A percentile compares a stretch with the other conserved stretches of the same genome.
phyloP scores from a whole-genome alignment of 2,329 filamentous ascomycete genomes.

The Ophiostoma triangulosporum region DNA sequence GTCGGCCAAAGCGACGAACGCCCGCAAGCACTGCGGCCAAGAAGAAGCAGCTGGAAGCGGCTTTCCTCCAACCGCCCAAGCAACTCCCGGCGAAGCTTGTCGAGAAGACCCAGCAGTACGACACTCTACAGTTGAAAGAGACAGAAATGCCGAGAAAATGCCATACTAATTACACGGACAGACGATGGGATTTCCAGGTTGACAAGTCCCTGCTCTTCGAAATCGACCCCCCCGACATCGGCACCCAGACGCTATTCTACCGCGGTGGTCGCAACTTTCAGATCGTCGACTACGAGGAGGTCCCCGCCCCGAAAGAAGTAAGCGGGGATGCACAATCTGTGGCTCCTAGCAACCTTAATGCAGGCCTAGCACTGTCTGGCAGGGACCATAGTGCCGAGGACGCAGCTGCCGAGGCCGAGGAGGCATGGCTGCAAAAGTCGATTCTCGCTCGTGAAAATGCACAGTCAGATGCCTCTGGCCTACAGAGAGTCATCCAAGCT shows the following conservation, averaged over 20 bases:
- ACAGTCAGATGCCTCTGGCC: slow-evolving; percentile 9
- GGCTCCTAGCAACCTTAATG: slow-evolving; percentile 30
- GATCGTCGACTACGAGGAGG: slow-evolving; percentile 87
- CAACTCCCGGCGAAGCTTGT: slow-evolving; percentile 78
- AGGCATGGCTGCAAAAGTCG: slow-evolving; percentile 30
- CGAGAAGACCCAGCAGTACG: slow-evolving; percentile 68
- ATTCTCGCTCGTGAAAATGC: slow-evolving; percentile 16
- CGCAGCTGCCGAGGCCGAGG: slow-evolving; percentile 68
- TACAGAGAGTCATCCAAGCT: slow-evolving; percentile 68
- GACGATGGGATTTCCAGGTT: slow-evolving; percentile 64
- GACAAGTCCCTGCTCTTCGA: slow-evolving; percentile 77
- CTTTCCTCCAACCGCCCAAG: slow-evolving; percentile 66
- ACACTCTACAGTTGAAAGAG: background rate
- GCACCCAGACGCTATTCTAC: slow-evolving; percentile 87
- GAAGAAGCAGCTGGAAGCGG: slow-evolving; percentile 57
- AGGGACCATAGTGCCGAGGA: slow-evolving; percentile 35
- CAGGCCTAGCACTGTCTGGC: slow-evolving; percentile 20
- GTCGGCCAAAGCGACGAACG: slow-evolving; percentile 4
- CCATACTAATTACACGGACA: slow-evolving; percentile 10
- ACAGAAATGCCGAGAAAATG: too few relatives aligned
- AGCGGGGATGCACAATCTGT: slow-evolving; percentile 91
- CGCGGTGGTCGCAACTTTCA: slow-evolving; percentile 83
- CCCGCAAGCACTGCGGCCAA: slow-evolving; percentile 32
- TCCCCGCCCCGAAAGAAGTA: slow-evolving; percentile 83
- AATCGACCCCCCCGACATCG: slow-evolving; percentile 78